A percentile compares a stretch with the other conserved stretches of the same genome.
Conservation (phyloP, 768 basidiomycete species). For the Mycena albidolilacea region DNA sequence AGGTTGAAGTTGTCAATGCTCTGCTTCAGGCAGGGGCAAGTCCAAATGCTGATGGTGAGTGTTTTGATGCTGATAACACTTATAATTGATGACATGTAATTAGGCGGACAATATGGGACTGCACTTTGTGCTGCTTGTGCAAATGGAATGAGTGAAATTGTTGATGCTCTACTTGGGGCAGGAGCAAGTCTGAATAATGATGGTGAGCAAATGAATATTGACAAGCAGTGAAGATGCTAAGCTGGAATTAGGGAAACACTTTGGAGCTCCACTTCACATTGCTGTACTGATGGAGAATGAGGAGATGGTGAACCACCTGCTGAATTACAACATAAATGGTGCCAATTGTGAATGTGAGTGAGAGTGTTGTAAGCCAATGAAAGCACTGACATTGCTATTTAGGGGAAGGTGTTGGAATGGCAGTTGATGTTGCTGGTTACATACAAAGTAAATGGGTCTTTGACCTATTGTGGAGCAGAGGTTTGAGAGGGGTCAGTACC, state of each 20-base stretch:
- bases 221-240: neutral
- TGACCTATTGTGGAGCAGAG: neutral
- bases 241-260: neutral
- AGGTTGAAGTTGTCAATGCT: no score
- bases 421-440: neutral
- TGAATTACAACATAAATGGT: neutral
- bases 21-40: no score
- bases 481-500: neutral
- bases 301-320: neutral
- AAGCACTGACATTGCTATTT: neutral
- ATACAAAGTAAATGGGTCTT: neutral
- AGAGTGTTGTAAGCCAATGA: neutral
- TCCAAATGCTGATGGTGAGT: no score
- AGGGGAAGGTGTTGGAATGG: neutral
- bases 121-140: no score
- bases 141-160: no score
- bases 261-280: neutral
- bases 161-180: no score
- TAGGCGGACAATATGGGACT: no score
- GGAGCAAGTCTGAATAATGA: no score
- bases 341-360: neutral
- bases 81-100: no score
- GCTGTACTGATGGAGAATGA: neutral
- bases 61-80: no score
- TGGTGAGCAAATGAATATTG: no score